Base-by-base conservation (phyloP, 305 asterid genomes). In the Fraxinus floribunda region DNA sequence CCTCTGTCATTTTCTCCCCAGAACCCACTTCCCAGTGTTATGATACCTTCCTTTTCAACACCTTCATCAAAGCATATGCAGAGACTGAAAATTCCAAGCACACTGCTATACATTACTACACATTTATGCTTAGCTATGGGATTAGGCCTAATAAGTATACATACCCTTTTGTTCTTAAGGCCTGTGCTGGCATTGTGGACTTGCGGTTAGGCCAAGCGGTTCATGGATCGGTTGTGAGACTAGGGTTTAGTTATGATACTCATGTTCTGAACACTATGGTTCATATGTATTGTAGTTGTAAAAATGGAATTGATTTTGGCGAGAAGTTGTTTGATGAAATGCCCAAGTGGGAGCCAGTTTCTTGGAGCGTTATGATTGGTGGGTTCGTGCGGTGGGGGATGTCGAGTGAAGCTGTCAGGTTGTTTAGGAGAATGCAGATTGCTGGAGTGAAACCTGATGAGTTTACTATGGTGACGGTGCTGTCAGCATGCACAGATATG, bases 1-100 rank as follows among this genome's bases (percentile, higher is more conserved):
- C 92, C 18, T 88, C 92, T 26, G 88, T 93, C 85, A 72, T 91
- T 34, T 93, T 92, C 86, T 86, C 90, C 81, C 79, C 89, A 10
- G 88, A 88, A 62, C 82, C 92, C 16, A 80, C 89, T 13, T 83
- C 88, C 78, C 90, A 64, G 80, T 79, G 44, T 86, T 91, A 91
- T 24, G 98, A 94, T 52, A 16, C 92, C 79, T 94, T 94, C 88
- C 97, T 94, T 34, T 94, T 88, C 89, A 94, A 93, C 86, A 91
- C 95, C 38, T 82, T 93, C 10, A 87, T 94, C 68, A 88, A 91
- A 83, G 92, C 94, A 60, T 91, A 86, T 72, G 97, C 97, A 30
- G 84, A 88, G 81, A 90, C 91, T 9, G 46, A 75, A 73, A 80
- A 84, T 9, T 84, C 18, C 0, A 89, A 90, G 89, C 87, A 41